Conservation (phyloP, 139 green algal species). For the Pleodorina starrii region DNA sequence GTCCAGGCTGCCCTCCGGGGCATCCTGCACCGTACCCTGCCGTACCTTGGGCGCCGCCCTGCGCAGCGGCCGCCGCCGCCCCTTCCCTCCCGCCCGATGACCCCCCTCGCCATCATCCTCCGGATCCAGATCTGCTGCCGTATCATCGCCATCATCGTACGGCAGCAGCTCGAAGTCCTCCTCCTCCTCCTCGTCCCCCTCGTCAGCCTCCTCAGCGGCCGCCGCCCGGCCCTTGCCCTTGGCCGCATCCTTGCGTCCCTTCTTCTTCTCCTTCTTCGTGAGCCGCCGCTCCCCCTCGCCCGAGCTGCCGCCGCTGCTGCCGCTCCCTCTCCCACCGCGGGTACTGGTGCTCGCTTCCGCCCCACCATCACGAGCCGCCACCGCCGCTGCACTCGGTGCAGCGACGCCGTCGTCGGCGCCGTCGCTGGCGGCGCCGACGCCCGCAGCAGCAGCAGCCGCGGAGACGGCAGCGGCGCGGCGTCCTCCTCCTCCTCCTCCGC, state of each 20-base stretch:
- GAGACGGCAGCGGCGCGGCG: background rate
- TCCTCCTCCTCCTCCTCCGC: too few species aligned
- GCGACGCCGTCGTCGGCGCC: background rate
- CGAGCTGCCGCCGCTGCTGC: background rate
- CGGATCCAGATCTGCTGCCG: background rate
- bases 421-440: background rate
- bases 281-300: background rate
- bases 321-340: background rate
- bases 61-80: background rate
- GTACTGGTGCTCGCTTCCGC: background rate
- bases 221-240: background rate
- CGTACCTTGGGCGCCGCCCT: background rate
- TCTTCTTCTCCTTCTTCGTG: conserved; percentile 50
- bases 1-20: background rate
- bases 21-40: background rate
- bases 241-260: background rate
- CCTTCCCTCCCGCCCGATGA: background rate
- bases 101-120: background rate
- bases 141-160: background rate
- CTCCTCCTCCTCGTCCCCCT: background rate
- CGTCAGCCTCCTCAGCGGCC: background rate
- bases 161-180: conserved; percentile 23
- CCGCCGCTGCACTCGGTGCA: background rate
- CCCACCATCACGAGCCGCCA: background rate
- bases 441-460: background rate